Evolutionary conservation across 2,329 filamentous ascomycete genomes (phyloP).

Genomic region (Aspergillus sp.): DNA sequence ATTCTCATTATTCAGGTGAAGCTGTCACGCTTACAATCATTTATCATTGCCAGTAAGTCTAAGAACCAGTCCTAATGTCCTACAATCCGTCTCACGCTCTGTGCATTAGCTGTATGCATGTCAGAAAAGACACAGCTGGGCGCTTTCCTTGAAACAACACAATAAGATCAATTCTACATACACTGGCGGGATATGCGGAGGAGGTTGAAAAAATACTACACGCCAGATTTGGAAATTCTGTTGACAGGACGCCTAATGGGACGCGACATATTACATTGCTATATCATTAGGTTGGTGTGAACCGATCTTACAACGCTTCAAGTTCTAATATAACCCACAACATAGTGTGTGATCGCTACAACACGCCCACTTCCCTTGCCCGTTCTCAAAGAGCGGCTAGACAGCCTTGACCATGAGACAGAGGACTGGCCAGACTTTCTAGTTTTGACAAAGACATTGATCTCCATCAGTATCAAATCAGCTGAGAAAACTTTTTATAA

Average conservation of each 20-base stretch:
- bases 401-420: conserved; percentile 17
- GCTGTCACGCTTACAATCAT: conserved; percentile 29
- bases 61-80: background rate
- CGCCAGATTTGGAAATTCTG: conserved; percentile 27
- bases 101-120: conserved; percentile 29
- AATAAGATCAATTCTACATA: conserved; percentile 32
- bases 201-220: conserved; percentile 35
- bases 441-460: conserved; percentile 27
- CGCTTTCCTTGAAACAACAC: conserved; percentile 33
- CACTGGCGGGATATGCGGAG: conserved; percentile 31
- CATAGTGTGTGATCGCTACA: conserved; percentile 34
- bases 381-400: conserved; percentile 32
- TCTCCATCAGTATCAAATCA: conserved; percentile 38
- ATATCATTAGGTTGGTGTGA: conserved; percentile 32
- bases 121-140: conserved; percentile 27
- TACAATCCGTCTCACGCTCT: background rate
- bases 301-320: background rate
- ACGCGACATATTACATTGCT: conserved; percentile 34
- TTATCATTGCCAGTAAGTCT: conserved; percentile 30
- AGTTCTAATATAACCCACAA: conserved; percentile 1
- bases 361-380: conserved; percentile 35
- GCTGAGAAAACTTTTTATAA: conserved; percentile 34
- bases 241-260: conserved; percentile 31
- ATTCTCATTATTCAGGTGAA: conserved; percentile 31
- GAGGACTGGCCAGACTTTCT: conserved; percentile 31